Evolutionary conservation across 139 green algal species (phyloP), one percentile per base, ranked within the genome.

Genomic region (Picochlorum sp.): DNA sequence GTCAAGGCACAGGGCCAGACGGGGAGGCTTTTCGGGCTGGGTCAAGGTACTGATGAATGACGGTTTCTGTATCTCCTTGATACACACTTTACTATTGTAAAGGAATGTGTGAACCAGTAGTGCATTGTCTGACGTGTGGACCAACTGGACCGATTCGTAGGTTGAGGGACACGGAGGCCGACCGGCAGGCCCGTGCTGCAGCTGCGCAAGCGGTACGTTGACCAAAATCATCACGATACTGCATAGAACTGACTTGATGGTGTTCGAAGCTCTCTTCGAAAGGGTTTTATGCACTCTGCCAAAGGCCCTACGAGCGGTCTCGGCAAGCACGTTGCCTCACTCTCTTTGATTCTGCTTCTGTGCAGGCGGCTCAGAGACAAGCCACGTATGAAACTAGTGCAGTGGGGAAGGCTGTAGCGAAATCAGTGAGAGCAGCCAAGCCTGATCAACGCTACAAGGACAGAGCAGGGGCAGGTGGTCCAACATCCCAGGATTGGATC

Each of bases 161-260:
- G 34, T 41, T 41, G 0, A 41, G 34, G 34, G 61, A 68, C 24
- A 75, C 68, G 1, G 68, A 75, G n/a, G 61, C 61, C 3, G 68
- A 75, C 57, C 34, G 61, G 0, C 11, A 45, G 4, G 68, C 61
- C 3, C 49, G 68, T 0, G 34, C 61, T 31, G 59, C 58, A 20
- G 68, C 68, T 18, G 68, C 68, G 38, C 49, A 57, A 41, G 68
- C 68, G 61, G 68, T 75, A 52, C 60, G 68, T 41, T 41, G 34
- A 41, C 34, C 2, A 41, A 41, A 13, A 11, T 11, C 34, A 41
- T 41, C 34, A 11, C 1, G 0, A 41, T 41, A 41, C 8, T 41
- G 9, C 8, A 14, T 11, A 41, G 8, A 11, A 11, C 2, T 41
- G 8, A 41, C 34, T 41, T 41, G 0, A 41, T 41, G 34, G 34